Conservation (phyloP, 371 early-diverging fungal species). For the Caulochytrium protostelioides region DNA sequence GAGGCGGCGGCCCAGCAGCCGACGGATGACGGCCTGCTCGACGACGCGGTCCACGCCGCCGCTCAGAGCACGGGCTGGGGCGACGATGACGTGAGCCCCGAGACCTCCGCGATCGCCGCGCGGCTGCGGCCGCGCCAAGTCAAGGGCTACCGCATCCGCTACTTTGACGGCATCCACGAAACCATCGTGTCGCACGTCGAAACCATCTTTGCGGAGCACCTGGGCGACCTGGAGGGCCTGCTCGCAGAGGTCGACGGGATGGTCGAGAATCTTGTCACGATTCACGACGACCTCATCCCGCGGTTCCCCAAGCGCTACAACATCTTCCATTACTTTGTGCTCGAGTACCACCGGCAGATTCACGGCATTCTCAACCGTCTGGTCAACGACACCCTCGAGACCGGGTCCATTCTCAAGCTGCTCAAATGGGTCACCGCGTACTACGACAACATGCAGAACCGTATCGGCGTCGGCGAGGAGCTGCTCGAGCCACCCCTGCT, state of each 20-base stretch:
- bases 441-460: conserved; percentile 57
- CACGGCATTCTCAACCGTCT: conserved; percentile 51
- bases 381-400: conserved; percentile 22
- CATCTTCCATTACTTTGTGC: conserved; percentile 70
- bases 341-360: conserved; percentile 78
- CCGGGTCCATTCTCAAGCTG: conserved; percentile 55
- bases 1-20: conserved; percentile 30
- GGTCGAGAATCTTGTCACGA: conserved; percentile 63
- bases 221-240: conserved; percentile 14
- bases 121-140: conserved; percentile 37
- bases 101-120: conserved; percentile 15
- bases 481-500: conserved; percentile 69
- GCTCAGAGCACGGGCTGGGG: no score
- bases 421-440: conserved; percentile 80
- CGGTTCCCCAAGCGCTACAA: conserved; percentile 74
- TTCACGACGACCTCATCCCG: conserved; percentile 65
- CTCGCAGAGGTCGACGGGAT: conserved; percentile 35
- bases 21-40: no score
- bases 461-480: conserved; percentile 71
- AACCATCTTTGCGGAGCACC: conserved; percentile 7
- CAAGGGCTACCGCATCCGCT: conserved; percentile 51
- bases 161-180: conserved; percentile 50
- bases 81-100: no score
- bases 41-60: no score
- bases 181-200: conserved; percentile 38